These are phyloP conservation scores for Zizania latifolia DNA, from an alignment of 176 grass and related monocot genomes.

Conservation along the genomic window DNA sequence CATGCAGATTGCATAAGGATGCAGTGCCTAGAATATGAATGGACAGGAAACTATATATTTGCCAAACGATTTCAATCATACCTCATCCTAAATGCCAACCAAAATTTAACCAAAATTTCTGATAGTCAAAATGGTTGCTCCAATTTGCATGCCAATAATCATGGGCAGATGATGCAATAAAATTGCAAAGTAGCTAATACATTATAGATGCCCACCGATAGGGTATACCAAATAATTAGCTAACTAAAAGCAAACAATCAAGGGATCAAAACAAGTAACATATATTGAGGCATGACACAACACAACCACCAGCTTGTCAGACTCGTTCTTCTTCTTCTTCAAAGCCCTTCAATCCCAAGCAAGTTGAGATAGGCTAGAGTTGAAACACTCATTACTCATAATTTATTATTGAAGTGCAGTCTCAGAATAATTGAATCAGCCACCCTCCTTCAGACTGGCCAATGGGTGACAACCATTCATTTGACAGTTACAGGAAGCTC, in stretches of 20 bases:
- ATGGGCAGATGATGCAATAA: too few relatives aligned
- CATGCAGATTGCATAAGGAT: neutral
- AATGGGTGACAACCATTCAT: neutral
- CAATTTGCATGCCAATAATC: too few relatives aligned
- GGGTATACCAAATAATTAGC: neutral
- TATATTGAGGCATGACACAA: neutral
- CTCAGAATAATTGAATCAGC: neutral
- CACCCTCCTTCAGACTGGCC: neutral
- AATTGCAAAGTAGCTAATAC: too few relatives aligned
- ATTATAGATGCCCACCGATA: neutral
- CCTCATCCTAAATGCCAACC: too few relatives aligned
- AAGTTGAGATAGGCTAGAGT: too few relatives aligned
- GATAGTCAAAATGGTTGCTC: too few relatives aligned
- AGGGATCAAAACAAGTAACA: neutral
- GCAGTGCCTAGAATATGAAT: neutral
- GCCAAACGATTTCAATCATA: too few relatives aligned
- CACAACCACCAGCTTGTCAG: neutral
- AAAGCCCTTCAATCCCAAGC: too few relatives aligned
- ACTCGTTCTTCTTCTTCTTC: too few relatives aligned
- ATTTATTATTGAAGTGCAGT: neutral
- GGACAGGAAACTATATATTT: too few relatives aligned
- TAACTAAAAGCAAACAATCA: neutral
- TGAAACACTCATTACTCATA: neutral
- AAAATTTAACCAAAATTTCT: too few relatives aligned
- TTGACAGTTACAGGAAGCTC: conserved; percentile 1